phyloP scores from a whole-genome alignment of 805 yeast genomes.

The Maudiozyma bulderi region DNA sequence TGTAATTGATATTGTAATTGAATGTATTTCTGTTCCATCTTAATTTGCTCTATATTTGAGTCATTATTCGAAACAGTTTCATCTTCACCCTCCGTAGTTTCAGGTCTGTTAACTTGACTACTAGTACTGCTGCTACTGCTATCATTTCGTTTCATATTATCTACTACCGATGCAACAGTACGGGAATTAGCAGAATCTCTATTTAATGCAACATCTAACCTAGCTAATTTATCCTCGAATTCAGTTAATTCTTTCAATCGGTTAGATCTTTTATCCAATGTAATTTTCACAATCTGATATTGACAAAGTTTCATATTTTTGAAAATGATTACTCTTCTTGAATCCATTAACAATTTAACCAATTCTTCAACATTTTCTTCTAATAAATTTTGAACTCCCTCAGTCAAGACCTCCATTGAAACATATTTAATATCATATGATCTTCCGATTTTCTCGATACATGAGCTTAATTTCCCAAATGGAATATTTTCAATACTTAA shows the following conservation, averaged over 20 bases:
- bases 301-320: constrained; percentile 50
- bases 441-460: constrained; percentile 72
- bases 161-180: constrained; percentile 13
- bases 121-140: constrained; percentile 1
- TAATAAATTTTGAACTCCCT: constrained; percentile 30
- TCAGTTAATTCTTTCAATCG: constrained; percentile 27
- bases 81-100: neutral
- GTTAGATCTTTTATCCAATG: constrained; percentile 29
- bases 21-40: neutral
- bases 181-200: constrained; percentile 31
- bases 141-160: constrained; percentile 4
- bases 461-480: constrained; percentile 37
- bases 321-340: constrained; percentile 43
- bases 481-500: constrained; percentile 46
- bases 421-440: constrained; percentile 67
- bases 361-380: constrained; percentile 34
- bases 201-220: constrained; percentile 27
- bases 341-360: constrained; percentile 26
- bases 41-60: neutral
- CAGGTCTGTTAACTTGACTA: neutral
- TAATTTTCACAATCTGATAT: constrained; percentile 33
- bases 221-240: constrained; percentile 26
- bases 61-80: neutral
- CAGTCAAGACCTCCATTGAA: constrained; percentile 36
- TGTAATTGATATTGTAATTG: constrained; percentile 11